A percentile compares a stretch with the other conserved stretches of the same genome.
These are phyloP conservation scores for Radiomyces spectabilis DNA, from an alignment of 192 early-diverging fungal species.

Conservation along the genomic window DNA sequence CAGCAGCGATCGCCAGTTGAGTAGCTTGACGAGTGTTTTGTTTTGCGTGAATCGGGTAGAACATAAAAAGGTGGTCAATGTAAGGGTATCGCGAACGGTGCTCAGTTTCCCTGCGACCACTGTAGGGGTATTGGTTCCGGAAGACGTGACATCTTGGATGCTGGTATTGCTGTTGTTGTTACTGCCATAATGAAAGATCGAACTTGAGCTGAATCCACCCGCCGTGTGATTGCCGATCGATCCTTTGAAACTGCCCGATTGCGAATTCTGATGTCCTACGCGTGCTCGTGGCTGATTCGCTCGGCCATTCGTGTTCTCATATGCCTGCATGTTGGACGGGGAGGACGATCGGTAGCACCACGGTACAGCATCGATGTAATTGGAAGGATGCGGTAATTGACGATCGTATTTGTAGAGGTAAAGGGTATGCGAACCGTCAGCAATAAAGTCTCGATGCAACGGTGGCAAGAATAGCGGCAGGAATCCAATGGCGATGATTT, in stretches of 20 bases:
- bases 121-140: neutral
- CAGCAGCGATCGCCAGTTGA: constrained; percentile 48
- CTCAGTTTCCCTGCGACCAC: neutral
- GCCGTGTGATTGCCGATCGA: no score
- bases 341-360: constrained; percentile 27
- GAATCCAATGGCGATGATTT: constrained; percentile 55
- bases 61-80: constrained; percentile 49
- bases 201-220: no score
- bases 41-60: constrained; percentile 64
- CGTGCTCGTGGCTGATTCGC: no score
- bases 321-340: constrained; percentile 16
- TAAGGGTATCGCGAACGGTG: constrained; percentile 36
- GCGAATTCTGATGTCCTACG: no score
- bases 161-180: neutral
- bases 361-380: constrained; percentile 43
- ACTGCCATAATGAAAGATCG: no score
- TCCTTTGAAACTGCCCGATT: no score
- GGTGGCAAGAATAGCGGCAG: constrained; percentile 45
- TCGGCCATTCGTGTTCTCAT: constrained; percentile 10
- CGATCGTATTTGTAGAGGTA: constrained; percentile 57
- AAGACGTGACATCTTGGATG: neutral
- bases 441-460: constrained; percentile 41
- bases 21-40: constrained; percentile 49
- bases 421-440: constrained; percentile 51
- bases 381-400: constrained; percentile 20